These are phyloP conservation scores for Scleroderma citrinum DNA, from an alignment of 768 basidiomycete genomes.

Conservation along the genomic window DNA sequence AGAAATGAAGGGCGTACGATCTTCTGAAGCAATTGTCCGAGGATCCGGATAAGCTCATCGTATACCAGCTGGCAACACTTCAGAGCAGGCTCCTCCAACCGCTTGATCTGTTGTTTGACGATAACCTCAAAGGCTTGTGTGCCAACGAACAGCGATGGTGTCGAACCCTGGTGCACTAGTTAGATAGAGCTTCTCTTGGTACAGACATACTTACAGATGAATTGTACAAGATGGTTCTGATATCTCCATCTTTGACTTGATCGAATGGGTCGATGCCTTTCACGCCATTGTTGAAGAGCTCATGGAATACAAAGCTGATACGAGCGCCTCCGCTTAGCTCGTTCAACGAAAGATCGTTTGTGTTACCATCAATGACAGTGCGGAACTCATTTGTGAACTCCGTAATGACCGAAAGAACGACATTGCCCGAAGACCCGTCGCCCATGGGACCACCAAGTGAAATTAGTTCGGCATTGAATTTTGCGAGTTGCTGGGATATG, in stretches of 20 bases:
- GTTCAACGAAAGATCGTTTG: conserved; percentile 90
- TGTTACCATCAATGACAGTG: conserved; percentile 94
- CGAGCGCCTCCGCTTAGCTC: conserved; percentile 98
- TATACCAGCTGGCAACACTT: conserved; percentile 96
- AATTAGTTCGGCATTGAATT: conserved; percentile 78
- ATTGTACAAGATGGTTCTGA: conserved; percentile 93
- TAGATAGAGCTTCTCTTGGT: neutral
- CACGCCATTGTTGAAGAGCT: conserved; percentile 94
- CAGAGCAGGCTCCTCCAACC: conserved; percentile 87
- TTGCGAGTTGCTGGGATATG: conserved; percentile 85
- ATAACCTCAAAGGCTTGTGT: conserved; percentile 98
- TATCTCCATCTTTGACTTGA: conserved; percentile 98
- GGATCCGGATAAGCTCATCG: conserved; percentile 94
- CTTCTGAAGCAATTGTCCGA: conserved; percentile 85
- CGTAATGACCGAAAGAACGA: conserved; percentile 95
- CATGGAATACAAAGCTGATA: conserved; percentile 99
- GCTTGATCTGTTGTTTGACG: conserved; percentile 97
- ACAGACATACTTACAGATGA: conserved; percentile 70
- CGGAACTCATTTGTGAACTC: conserved; percentile 98
- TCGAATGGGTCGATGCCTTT: conserved; percentile 97
- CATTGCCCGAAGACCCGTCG: conserved; percentile 80
- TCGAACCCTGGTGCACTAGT: conserved; percentile 63
- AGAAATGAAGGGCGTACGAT: conserved; percentile 48
- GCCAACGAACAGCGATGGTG: conserved; percentile 93
- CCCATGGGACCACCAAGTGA: conserved; percentile 84